These are phyloP conservation scores for Alnus glutinosa DNA, from an alignment of 306 rosid species.

Conservation along the genomic window DNA sequence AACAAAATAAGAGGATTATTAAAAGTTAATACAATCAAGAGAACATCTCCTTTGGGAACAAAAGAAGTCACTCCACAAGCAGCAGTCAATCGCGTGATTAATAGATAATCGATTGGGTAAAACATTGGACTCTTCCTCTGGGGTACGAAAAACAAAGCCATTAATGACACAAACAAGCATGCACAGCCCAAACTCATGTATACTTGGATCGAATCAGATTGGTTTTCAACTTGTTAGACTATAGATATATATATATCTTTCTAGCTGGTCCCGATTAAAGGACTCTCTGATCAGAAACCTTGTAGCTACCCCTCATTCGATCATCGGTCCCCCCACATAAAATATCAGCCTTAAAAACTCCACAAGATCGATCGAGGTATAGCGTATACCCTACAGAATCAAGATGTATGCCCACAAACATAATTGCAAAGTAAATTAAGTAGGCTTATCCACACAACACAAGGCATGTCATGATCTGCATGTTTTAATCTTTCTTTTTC, in stretches of 20 bases:
- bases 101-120: too few relatives aligned
- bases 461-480: constrained; percentile 19
- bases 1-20: too few relatives aligned
- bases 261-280: background rate
- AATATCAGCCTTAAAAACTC: constrained; percentile 7
- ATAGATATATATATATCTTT: background rate
- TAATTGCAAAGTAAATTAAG: constrained; percentile 1
- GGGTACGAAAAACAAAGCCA: too few relatives aligned
- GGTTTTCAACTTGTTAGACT: background rate
- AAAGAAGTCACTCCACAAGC: too few relatives aligned
- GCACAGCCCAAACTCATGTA: background rate
- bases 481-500: background rate
- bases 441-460: background rate
- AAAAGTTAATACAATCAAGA: too few relatives aligned
- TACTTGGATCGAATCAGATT: background rate
- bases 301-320: background rate
- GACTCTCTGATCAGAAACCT: background rate
- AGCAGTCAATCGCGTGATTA: too few relatives aligned
- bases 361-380: constrained; percentile 16
- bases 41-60: too few relatives aligned
- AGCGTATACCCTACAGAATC: constrained; percentile 21
- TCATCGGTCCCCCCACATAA: background rate
- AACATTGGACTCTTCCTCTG: too few relatives aligned
- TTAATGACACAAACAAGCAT: too few relatives aligned
- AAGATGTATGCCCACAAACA: background rate